Evolutionary conservation across 192 early-diverging fungal genomes (phyloP), one percentile per base, ranked within the genome.

Genomic region (Coemansia sp.): DNA sequence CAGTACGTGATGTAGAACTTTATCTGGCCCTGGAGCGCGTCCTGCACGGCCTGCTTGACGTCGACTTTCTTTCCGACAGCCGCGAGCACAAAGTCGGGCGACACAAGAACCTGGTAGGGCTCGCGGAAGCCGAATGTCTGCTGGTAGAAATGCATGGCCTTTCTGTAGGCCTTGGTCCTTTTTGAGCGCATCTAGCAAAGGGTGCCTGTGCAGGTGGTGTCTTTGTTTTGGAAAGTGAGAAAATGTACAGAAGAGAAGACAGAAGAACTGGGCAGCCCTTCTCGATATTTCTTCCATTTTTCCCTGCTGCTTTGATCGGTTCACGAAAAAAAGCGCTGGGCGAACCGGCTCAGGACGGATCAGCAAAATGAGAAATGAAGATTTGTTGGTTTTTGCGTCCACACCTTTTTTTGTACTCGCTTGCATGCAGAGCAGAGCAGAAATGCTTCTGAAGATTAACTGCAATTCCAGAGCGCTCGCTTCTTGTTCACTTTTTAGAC

Each of bases 81-180:
- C 19, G 86, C 83, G 35, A 89, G 74, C 19, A 92, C 75, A 71
- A 98, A 95, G 68, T 90, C 88, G 6, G 89, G 88, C 61, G 94
- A 90, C 13, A 95, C 88, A 85, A 84, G 58, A 13, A 97, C 71
- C 70, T 97, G 96, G 81, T 90, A 98, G n/a, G 96, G 96, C 58
- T 89, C 87, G 58, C 90, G 81, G 73, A 98, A 97, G 0, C 89
- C 89, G 82, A 91, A 97, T 6, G 84, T 83, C 61, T 85, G 74
- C 46, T 75, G 72, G 81, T 96, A 98, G 35, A 91, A 76, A 62
- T 82, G 76, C 89, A 98, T 95, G 51, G 80, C 84, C 60, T 87
- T 84, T 73, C 88, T 91, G 68, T 91, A 90, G 23, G 81, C 76
- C 74, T 95, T 94, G 53, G 84, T 78, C 47, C 91, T 81, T 69